These are phyloP conservation scores for Grosmannia penicillata DNA, from an alignment of 2,329 filamentous ascomycete genomes.

Conservation along the genomic window DNA sequence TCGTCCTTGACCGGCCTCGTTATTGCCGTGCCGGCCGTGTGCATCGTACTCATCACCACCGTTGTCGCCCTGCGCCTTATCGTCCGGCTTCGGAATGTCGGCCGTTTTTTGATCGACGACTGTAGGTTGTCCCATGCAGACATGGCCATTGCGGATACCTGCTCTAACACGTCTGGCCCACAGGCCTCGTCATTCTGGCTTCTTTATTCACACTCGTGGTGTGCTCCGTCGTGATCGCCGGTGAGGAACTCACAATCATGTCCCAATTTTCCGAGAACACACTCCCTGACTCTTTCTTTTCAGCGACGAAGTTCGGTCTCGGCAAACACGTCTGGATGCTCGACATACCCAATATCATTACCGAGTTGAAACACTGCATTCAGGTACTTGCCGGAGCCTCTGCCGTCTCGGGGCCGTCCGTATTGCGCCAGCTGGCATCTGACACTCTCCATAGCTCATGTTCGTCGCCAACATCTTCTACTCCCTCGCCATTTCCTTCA, in stretches of 20 bases:
- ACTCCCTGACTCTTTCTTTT: not conserved
- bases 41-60: conserved; percentile 11
- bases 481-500: conserved; percentile 13
- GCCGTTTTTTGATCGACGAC: conserved; percentile 13
- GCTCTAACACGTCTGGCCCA: not conserved
- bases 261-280: not conserved
- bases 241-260: conserved; percentile 1
- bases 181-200: conserved; percentile 11
- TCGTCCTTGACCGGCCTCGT: conserved; percentile 6
- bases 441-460: conserved; percentile 8
- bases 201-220: conserved; percentile 11
- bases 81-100: conserved; percentile 9
- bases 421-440: not conserved
- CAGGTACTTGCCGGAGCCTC: no score
- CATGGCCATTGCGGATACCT: no score
- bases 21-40: conserved; percentile 8
- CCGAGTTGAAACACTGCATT: conserved; percentile 9
- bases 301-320: conserved; percentile 11
- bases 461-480: conserved; percentile 16
- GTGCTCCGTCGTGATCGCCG: conserved; percentile 7
- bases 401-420: no score
- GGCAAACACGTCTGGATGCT: conserved; percentile 16
- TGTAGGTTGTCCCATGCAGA: not conserved
- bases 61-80: conserved; percentile 10
- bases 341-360: conserved; percentile 6